Evolutionary conservation across 441 rosid species (phyloP), one percentile per base, ranked within the genome.

Genomic region (Jatropha podagrica): DNA sequence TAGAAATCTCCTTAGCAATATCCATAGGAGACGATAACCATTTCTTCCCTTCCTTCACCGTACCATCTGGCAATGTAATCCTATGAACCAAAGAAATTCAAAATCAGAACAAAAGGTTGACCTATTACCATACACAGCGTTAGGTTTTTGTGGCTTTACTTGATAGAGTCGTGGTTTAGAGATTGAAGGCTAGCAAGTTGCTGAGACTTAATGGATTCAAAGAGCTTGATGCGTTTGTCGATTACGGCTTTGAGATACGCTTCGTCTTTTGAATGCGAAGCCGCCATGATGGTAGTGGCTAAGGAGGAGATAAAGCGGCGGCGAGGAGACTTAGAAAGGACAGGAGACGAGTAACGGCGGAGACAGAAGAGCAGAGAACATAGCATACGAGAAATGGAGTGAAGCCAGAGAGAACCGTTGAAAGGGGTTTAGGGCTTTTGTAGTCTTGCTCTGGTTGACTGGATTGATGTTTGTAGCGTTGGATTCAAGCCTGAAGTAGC

Each of bases 21-120:
- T 94, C 96, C 87, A 90, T 76, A 1, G 98, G 99, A n/a, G 95
- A 77, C 10, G 98, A 82, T 66, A 75, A 80, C 98, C 97, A 94
- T 54, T 74, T 91, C 84, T 84, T 88, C 17, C 98, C 98, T 73
- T 94, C 97, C 86, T 90, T 94, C 81, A 89, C 91, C 3, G 80
- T 78, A 69, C 97, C 97, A 78, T 93, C 17, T 5, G 40, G 62
- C 63, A 74, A 46, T 13, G 63, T 40, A 26, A 59, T 59, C 64
- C 64, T 59, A 59, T 32, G 1, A 20, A 59, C 38, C 38, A 59
- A 59, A 59, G 4, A 10, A 61, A 61, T 7, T 38, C 20, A 6
- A 63, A 63, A 37, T 63, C 20, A 37, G 46, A 8, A 37, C 2
- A 37, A 37, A 38, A 20, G 3, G 5, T 23, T 13, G 23, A 59